Evolutionary conservation across 768 basidiomycete species (phyloP).

Genomic region (Auriscalpium orientale): DNA sequence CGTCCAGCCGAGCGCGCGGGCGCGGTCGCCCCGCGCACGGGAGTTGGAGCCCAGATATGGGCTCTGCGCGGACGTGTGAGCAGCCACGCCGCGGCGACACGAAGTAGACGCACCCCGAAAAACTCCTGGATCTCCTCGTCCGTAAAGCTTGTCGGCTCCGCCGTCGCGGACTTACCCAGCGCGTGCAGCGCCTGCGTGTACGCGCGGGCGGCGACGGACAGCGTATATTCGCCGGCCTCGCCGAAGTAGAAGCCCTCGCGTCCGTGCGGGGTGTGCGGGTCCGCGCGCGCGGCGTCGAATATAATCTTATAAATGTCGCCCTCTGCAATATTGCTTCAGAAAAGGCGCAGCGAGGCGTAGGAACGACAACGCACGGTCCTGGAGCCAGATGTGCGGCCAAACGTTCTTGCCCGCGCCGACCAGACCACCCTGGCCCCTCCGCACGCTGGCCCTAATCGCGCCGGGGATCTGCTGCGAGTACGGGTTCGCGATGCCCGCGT

Average conservation of each 20-base stretch:
- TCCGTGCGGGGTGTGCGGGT: slow-evolving; percentile 20
- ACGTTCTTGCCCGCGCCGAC: slow-evolving; percentile 51
- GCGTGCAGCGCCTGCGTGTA: slow-evolving; percentile 29
- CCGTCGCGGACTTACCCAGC: slow-evolving; percentile 22
- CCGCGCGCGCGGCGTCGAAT: slow-evolving; percentile 29
- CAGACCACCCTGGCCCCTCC: slow-evolving; percentile 43
- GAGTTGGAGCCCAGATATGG: slow-evolving; percentile 27
- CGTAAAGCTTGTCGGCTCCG: slow-evolving; percentile 38
- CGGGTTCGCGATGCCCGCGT: slow-evolving; percentile 44
- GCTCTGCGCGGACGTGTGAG: slow-evolving; percentile 6
- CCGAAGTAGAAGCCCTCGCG: slow-evolving; percentile 31
- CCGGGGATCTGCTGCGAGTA: slow-evolving; percentile 46
- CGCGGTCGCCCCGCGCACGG: slow-evolving; percentile 35
- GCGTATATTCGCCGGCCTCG: slow-evolving; percentile 26
- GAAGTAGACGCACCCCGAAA: slow-evolving; percentile 18
- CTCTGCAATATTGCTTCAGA: slow-evolving; percentile 22
- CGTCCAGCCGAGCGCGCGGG: slow-evolving; percentile 43
- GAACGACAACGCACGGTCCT: slow-evolving; percentile 34
- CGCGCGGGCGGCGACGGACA: slow-evolving; percentile 27
- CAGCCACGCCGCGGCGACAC: not conserved
- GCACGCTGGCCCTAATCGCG: slow-evolving; percentile 37
- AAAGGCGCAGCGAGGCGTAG: no score
- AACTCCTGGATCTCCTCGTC: slow-evolving; percentile 34
- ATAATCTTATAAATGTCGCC: slow-evolving; percentile 36
- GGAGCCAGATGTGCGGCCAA: slow-evolving; percentile 52